Evolutionary conservation across 1,284 basidiomycete species (phyloP), one percentile per base, ranked within the genome.

Genomic region (Bjerkandera adusta): DNA sequence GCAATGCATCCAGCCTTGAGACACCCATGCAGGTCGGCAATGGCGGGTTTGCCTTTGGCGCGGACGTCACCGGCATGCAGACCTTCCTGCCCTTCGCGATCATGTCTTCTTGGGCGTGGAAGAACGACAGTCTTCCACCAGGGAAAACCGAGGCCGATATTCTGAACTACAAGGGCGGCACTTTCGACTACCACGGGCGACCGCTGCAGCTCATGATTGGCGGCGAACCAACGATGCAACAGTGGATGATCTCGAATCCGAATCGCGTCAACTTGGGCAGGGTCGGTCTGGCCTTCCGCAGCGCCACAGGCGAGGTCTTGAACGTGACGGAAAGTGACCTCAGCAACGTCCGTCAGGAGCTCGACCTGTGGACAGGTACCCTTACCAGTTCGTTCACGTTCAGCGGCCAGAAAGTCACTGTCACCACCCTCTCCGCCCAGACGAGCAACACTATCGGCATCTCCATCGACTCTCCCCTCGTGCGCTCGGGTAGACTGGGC

Each of bases 11-110:
- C 6, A 74, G 66, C 54, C 33, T 55, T 5, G 68, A 60, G 22
- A 80, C 79, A 3, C 79, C 79, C 4, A 71, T 81, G 67, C 79
- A 81, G 59, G 68, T 81, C 39, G 80, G 80, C 7, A 83, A 81
- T 58, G 79, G 80, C 11, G 75, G 77, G 58, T 81, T 83, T 53
- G 79, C 78, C 4, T 81, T 83, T 52, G 76, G 76, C 13, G 72
- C 75, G 13, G 80, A 81, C 59, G 60, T 80, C 10, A 80, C 79
- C 1, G 76, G 77, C 8, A 66, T 81, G 16, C 79, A 81, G 59
- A 80, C 77, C 1, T 72, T 80, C 58, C 67, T 69, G 32, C 77
- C 78, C 5, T 81, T 71, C 60, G 72, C 73, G 8, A 80, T 69
- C 49, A 70, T 83, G 66, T 76, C 77, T 4, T 74, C 73, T 13